phyloP scores from a whole-genome alignment of 441 rosid genomes.

The Euphorbia neoarborescens region DNA sequence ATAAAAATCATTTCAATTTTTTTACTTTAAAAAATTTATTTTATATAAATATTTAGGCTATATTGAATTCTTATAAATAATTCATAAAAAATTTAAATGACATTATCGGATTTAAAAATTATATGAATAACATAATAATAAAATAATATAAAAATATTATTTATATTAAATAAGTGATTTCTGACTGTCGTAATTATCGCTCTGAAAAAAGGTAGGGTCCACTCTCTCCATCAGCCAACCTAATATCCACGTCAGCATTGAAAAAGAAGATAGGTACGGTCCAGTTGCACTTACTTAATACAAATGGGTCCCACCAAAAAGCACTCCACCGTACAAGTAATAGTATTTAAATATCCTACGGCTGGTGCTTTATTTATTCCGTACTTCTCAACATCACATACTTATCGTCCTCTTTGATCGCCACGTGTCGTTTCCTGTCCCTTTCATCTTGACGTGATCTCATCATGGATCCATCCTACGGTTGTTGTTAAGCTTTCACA shows the following conservation, averaged over 20 bases:
- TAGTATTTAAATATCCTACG: neutral
- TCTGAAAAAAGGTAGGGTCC: neutral
- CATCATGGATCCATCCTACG: neutral
- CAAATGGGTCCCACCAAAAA: slow-evolving; percentile 27
- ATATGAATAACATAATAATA: too few species aligned
- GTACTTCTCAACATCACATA: slow-evolving; percentile 6
- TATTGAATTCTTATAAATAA: too few species aligned
- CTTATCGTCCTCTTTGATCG: neutral
- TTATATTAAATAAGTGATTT: too few species aligned
- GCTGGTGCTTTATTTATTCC: slow-evolving; percentile 13
- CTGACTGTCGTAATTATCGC: too few species aligned
- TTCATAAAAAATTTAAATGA: too few species aligned
- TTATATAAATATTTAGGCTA: too few species aligned
- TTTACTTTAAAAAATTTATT: too few species aligned
- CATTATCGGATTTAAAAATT: too few species aligned
- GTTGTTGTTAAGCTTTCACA: neutral
- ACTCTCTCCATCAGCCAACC: neutral
- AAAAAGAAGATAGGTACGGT: slow-evolving; percentile 45
- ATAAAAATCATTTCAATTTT: too few species aligned
- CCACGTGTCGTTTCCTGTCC: slow-evolving; percentile 5
- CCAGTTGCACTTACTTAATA: slow-evolving; percentile 18
- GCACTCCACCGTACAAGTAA: slow-evolving; percentile 20
- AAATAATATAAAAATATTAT: too few species aligned
- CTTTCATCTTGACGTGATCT: neutral
- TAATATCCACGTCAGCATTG: neutral